These are phyloP conservation scores for Nitzschia sp. DNA, from an alignment of 108 stramenopile species.

Conservation along the genomic window DNA sequence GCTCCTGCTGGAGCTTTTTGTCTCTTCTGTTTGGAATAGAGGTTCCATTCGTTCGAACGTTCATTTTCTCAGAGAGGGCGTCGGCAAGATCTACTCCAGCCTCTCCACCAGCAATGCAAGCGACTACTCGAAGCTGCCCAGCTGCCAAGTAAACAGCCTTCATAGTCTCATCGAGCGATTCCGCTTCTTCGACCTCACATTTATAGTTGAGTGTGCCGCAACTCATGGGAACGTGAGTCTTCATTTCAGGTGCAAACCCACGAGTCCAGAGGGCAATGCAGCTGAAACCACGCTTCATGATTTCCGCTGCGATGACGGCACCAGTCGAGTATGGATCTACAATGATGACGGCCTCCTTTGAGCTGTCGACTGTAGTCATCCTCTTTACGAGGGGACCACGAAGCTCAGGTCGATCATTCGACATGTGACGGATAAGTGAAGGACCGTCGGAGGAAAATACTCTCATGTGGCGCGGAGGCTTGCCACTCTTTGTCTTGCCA, in stretches of 20 bases:
- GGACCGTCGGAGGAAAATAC: conserved; percentile 74
- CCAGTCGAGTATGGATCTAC: conserved; percentile 95
- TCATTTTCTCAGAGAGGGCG: conserved; percentile 72
- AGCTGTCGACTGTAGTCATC: conserved; percentile 82
- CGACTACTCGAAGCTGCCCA: conserved; percentile 64
- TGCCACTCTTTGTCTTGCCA: background rate
- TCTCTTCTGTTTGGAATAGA: conserved; percentile 81
- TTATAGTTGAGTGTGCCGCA: conserved; percentile 52
- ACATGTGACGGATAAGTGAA: conserved; percentile 69
- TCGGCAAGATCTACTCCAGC: conserved; percentile 87
- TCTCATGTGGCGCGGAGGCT: conserved; percentile 39
- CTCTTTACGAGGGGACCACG: conserved; percentile 60
- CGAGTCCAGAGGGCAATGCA: conserved; percentile 79
- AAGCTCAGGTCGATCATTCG: conserved; percentile 76
- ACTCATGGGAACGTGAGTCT: conserved; percentile 70
- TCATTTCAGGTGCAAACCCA: conserved; percentile 75
- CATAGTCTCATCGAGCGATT: conserved; percentile 53
- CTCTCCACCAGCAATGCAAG: conserved; percentile 81
- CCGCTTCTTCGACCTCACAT: conserved; percentile 58
- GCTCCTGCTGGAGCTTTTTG: conserved; percentile 93
- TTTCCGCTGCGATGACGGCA: conserved; percentile 71
- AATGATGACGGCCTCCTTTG: conserved; percentile 83
- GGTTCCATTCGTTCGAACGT: conserved; percentile 85
- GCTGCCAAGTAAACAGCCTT: conserved; percentile 58
- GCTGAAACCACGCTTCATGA: conserved; percentile 71